These are phyloP conservation scores for Magnusiomyces fungicola DNA, from an alignment of 1,139 yeast genomes.

Conservation along the genomic window DNA sequence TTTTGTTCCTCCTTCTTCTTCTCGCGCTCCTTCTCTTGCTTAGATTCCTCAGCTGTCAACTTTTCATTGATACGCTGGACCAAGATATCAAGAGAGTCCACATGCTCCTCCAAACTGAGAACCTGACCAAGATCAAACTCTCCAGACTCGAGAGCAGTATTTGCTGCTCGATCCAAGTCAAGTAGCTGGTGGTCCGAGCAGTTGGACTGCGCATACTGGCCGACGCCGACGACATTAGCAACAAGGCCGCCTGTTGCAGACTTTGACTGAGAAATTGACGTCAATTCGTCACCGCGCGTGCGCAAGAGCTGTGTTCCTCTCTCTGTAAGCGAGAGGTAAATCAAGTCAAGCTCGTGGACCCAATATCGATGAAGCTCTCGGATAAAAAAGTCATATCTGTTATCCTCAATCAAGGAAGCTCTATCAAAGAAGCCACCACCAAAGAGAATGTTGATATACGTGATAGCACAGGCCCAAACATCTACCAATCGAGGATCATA, in stretches of 20 bases:
- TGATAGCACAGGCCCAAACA: conserved; percentile 88
- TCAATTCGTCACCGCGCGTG: conserved; percentile 50
- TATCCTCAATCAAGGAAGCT: conserved; percentile 27
- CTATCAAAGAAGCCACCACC: conserved; percentile 31
- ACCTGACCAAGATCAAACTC: not conserved
- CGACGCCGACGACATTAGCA: conserved; percentile 39
- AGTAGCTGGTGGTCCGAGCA: conserved; percentile 1
- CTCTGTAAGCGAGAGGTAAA: conserved; percentile 47
- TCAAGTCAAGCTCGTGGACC: conserved; percentile 66
- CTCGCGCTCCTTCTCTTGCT: conserved; percentile 58
- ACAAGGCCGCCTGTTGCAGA: conserved; percentile 17
- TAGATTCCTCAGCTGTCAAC: not conserved
- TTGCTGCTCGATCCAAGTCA: conserved; percentile 1
- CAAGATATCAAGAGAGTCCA: not conserved
- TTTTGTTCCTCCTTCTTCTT: conserved; percentile 60
- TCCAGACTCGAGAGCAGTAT: not conserved
- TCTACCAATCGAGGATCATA: conserved; percentile 81
- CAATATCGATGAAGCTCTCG: conserved; percentile 43
- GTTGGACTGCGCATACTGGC: conserved; percentile 9
- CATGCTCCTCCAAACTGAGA: conserved; percentile 1
- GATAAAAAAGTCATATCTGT: conserved; percentile 21
- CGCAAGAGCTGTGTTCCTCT: conserved; percentile 43
- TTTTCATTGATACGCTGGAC: not conserved
- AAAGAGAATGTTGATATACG: conserved; percentile 73
- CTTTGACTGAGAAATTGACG: conserved; percentile 65